Evolutionary conservation across 140 eudicot species (phyloP).

Genomic region (Cichorium intybus): DNA sequence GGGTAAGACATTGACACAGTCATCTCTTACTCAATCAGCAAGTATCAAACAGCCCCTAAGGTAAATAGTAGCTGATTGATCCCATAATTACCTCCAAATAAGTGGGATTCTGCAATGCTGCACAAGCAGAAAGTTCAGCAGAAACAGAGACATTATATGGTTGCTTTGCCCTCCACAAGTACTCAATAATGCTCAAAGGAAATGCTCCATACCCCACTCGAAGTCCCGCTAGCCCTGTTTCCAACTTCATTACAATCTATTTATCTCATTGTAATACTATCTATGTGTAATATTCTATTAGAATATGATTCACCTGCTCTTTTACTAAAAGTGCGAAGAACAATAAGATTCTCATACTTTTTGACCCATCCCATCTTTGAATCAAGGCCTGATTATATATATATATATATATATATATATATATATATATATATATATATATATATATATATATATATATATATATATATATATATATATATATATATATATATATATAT

Average conservation of each 20-base stretch:
- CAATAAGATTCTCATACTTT: slow-evolving; percentile 81
- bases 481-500: too few species aligned
- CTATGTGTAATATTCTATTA: too few species aligned
- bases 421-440: too few species aligned
- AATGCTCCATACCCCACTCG: slow-evolving; percentile 98
- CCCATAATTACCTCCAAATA: slow-evolving; percentile 72
- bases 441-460: too few species aligned
- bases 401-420: too few species aligned
- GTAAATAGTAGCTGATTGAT: neutral
- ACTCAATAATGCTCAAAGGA: slow-evolving; percentile 83
- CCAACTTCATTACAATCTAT: neutral
- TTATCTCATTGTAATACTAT: slow-evolving; percentile 17
- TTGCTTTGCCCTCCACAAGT: slow-evolving; percentile 94
- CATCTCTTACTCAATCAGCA: too few species aligned
- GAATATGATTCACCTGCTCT: too few species aligned
- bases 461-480: too few species aligned
- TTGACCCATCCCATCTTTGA: slow-evolving; percentile 93
- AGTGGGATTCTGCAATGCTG: slow-evolving; percentile 75
- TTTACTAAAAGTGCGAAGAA: slow-evolving; percentile 91
- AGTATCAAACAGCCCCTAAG: too few species aligned
- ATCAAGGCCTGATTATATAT: slow-evolving; percentile 70
- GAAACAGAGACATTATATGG: slow-evolving; percentile 98
- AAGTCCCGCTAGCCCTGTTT: slow-evolving; percentile 88
- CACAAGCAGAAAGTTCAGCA: slow-evolving; percentile 98
- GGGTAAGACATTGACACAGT: too few species aligned